These are phyloP conservation scores for Dactylonectria estremocensis DNA, from an alignment of 2,329 filamentous ascomycete genomes.

Conservation along the genomic window DNA sequence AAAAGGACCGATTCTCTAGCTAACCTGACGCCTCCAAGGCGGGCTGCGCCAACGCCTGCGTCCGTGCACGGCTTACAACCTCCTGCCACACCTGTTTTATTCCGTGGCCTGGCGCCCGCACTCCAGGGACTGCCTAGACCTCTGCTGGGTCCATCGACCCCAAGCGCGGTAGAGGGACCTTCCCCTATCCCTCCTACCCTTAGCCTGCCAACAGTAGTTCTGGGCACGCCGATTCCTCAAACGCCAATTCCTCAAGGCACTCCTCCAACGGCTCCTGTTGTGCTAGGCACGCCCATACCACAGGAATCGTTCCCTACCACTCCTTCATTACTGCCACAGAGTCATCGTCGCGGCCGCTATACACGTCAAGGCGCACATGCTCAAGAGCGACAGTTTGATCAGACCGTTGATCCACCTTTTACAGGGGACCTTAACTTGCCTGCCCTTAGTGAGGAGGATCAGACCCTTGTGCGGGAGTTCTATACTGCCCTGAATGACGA, in stretches of 20 bases:
- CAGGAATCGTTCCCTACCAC: constrained; percentile 13
- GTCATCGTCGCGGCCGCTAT: constrained; percentile 1
- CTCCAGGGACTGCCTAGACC: not conserved
- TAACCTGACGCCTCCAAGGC: no score
- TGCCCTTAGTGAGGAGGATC: constrained; percentile 9
- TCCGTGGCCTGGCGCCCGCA: not conserved
- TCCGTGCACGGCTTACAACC: no score
- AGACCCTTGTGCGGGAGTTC: constrained; percentile 9
- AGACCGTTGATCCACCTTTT: no score
- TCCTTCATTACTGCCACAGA: constrained; percentile 1
- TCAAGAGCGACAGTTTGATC: no score
- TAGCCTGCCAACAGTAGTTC: no score
- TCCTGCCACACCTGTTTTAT: not conserved
- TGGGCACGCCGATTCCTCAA: not conserved
- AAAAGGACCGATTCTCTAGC: no score
- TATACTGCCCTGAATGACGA: constrained; percentile 15
- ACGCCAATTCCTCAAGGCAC: not conserved
- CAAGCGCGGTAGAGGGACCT: not conserved
- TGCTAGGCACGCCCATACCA: not conserved
- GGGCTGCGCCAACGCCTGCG: no score
- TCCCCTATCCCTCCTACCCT: not conserved
- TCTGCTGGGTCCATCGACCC: not conserved
- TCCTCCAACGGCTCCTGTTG: not conserved
- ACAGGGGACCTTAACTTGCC: no score
- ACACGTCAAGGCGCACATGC: not conserved